phyloP scores from a whole-genome alignment of 2,329 filamentous ascomycete genomes.

The Phoma sp. region DNA sequence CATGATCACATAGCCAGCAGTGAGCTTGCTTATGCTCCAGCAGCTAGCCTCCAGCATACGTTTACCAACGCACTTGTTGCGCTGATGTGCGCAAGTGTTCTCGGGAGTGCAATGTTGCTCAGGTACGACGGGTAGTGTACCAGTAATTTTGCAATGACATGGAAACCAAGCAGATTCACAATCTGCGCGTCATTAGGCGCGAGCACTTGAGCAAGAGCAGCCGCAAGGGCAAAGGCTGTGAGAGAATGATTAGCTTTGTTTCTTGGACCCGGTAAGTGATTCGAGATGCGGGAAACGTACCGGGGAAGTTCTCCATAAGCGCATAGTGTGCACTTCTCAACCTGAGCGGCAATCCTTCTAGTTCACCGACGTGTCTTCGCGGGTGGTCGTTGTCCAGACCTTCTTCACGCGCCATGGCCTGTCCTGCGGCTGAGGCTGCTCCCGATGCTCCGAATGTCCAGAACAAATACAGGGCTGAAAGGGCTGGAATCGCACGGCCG shows the following conservation, averaged over 20 bases:
- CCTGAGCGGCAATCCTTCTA: constrained; percentile 26
- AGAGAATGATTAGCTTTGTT: not conserved
- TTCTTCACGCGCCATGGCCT: constrained; percentile 29
- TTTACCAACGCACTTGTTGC: constrained; percentile 32
- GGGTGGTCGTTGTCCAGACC: constrained; percentile 27
- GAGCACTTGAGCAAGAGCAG: constrained; percentile 29
- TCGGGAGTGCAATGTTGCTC: constrained; percentile 25
- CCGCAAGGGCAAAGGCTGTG: constrained; percentile 28
- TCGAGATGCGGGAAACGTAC: not conserved
- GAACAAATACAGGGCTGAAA: constrained; percentile 30
- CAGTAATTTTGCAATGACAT: constrained; percentile 31
- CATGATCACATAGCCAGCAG: no score
- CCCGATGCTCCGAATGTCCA: constrained; percentile 33
- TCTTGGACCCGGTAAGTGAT: no score
- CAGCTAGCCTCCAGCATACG: constrained; percentile 31
- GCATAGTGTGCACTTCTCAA: constrained; percentile 31
- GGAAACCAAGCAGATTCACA: constrained; percentile 29
- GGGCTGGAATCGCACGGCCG: constrained; percentile 31
- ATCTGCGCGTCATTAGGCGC: constrained; percentile 30
- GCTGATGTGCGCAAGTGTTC: constrained; percentile 26
- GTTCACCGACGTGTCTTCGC: constrained; percentile 19
- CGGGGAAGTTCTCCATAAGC: constrained; percentile 33
- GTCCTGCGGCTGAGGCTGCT: constrained; percentile 27
- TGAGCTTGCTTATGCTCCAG: constrained; percentile 7
- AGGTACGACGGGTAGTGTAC: constrained; percentile 32